These are phyloP conservation scores for Brassica juncea DNA, from an alignment of 345 rosid genomes.

Conservation along the genomic window DNA sequence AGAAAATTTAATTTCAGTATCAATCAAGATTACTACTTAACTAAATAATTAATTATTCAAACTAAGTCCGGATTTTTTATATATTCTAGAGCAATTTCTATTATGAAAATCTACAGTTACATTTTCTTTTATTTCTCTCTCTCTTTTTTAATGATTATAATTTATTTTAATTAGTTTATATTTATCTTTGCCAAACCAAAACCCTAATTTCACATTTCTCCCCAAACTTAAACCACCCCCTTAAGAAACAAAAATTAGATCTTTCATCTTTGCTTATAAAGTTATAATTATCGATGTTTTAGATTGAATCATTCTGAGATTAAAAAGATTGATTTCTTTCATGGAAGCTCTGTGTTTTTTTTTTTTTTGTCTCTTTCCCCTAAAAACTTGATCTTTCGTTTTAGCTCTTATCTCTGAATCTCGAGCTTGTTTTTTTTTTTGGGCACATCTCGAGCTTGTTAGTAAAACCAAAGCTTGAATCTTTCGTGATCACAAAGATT, in stretches of 20 bases:
- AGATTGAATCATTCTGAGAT: slow-evolving; percentile 12
- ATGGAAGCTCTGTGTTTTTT: slow-evolving; percentile 19
- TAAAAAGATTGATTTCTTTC: slow-evolving; percentile 8
- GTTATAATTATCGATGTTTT: slow-evolving; percentile 34
- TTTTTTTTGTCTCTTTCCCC: background rate
- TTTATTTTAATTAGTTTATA: background rate
- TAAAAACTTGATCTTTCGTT: slow-evolving; percentile 11
- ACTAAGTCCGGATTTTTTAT: slow-evolving; percentile 19
- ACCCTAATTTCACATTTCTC: slow-evolving; percentile 43
- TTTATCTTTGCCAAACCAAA: slow-evolving; percentile 26
- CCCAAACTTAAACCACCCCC: slow-evolving; percentile 43
- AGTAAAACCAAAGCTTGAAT: slow-evolving; percentile 18
- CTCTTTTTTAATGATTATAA: slow-evolving; percentile 41
- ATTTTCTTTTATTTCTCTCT: slow-evolving; percentile 17
- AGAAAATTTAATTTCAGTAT: background rate
- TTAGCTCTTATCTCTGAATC: slow-evolving; percentile 28
- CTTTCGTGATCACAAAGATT: slow-evolving; percentile 40
- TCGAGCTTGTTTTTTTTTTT: slow-evolving; percentile 1
- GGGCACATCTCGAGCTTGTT: slow-evolving; percentile 18
- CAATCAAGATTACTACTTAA: slow-evolving; percentile 11
- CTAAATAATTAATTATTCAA: slow-evolving; percentile 14
- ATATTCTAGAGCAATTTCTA: background rate
- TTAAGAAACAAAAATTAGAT: slow-evolving; percentile 20
- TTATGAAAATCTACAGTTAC: slow-evolving; percentile 19
- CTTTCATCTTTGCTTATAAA: slow-evolving; percentile 26